Evolutionary conservation across 352 stramenopile species (phyloP), one percentile per base, ranked within the genome.

Genomic region (Phytophthora cactorum): DNA sequence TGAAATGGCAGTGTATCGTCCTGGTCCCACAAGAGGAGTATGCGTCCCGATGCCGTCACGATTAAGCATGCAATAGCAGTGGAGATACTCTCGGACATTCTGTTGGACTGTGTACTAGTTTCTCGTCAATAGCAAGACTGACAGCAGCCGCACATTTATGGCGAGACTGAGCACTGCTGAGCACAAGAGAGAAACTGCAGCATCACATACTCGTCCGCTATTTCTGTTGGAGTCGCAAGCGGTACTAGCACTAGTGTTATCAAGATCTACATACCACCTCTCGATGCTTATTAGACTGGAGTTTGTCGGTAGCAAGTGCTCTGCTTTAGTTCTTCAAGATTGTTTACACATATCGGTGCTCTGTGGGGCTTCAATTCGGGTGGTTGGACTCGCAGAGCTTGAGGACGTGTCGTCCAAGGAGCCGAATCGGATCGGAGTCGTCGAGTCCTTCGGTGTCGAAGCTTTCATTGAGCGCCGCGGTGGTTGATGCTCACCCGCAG

Each of bases 1-100:
- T 58, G 74, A 49, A 88, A 75, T 8, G 79, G 78, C 9, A 88
- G 66, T 31, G 76, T 64, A 12, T 68, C 70, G 43, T 83, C 77
- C 3, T 71, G 63, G 41, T 89, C 78, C 54, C 66, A 86, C 34
- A 84, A 72, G 41, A 91, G 25, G 15, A 91, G 62, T 10, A 79
- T 61, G 8, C 61, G 70, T 6, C 82, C 80, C 6, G 78, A 79
- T 9, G 77, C 79, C 25, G 82, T 91, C 28, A 84, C 65, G 8
- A 87, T 51, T n/a, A 91, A 53, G 43, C 80, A 89, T 38, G 72
- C 78, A 14, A 74, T 64, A n/a, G 45, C 58, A 4, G 52, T 60
- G 14, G 62, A 66, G n/a, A n/a, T n/a, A n/a, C 34, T 34, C 22
- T 72, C 64, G 9, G 44, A 12, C 64, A 72, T 72, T 50, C 27